These are phyloP conservation scores for Penstemon newberryi DNA, from an alignment of 257 asterid genomes.

Conservation along the genomic window DNA sequence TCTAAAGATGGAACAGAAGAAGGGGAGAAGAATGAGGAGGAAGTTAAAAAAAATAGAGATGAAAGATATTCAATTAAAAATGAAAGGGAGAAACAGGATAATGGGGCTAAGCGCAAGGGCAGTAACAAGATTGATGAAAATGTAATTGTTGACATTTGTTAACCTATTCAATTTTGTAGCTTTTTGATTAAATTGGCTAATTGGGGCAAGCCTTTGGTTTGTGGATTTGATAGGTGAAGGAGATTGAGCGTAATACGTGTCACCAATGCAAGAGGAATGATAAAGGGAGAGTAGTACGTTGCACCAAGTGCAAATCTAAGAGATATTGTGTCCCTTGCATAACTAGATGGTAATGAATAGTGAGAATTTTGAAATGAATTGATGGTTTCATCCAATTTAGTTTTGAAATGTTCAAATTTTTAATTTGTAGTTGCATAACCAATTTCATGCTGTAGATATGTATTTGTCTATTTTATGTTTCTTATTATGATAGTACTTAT, in stretches of 20 bases:
- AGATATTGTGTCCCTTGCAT: constrained; percentile 83
- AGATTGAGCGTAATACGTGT: constrained; percentile 49
- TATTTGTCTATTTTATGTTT: constrained; percentile 1
- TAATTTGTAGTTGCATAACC: neutral
- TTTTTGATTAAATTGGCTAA: neutral
- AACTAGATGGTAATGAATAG: constrained; percentile 48
- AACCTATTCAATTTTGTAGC: neutral
- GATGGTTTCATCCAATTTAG: neutral
- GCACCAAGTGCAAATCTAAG: constrained; percentile 57
- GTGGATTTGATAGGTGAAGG: constrained; percentile 46
- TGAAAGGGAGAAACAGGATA: constrained; percentile 27
- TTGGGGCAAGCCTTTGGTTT: constrained; percentile 8
- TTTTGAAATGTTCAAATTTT: neutral
- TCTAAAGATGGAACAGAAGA: constrained; percentile 15
- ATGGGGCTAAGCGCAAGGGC: constrained; percentile 8
- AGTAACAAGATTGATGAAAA: constrained; percentile 27
- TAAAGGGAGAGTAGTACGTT: constrained; percentile 76
- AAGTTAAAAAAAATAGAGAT: neutral
- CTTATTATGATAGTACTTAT: neutral
- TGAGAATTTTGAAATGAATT: neutral
- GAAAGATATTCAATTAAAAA: constrained; percentile 12
- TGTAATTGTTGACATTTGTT: constrained; percentile 23
- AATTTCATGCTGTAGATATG: constrained; percentile 6
- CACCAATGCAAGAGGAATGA: constrained; percentile 93
- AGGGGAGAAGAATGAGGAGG: constrained; percentile 14